Evolutionary conservation across 495 filamentous ascomycete genomes (phyloP).

Genomic region (Aspergillus sparsus): DNA sequence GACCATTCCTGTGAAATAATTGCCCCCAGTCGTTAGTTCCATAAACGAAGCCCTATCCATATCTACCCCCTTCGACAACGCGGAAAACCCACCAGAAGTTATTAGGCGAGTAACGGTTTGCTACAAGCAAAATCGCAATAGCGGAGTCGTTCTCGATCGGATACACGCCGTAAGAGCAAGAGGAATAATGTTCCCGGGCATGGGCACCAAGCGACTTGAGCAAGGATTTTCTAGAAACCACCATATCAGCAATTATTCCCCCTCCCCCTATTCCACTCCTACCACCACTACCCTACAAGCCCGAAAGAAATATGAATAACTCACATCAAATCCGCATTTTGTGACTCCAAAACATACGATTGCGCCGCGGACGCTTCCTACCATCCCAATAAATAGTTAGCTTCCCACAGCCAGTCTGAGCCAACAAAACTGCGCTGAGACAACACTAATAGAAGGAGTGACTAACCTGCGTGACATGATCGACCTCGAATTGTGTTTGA

Average conservation of each 20-base stretch:
- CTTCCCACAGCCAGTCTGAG: background rate
- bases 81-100: conserved; percentile 80
- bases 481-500: conserved; percentile 80
- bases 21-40: background rate
- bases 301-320: conserved; percentile 8
- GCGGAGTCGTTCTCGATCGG: conserved; percentile 71
- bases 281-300: too few relatives aligned
- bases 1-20: conserved; percentile 70
- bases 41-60: background rate
- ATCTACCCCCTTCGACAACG: background rate
- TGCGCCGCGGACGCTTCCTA: conserved; percentile 84
- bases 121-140: conserved; percentile 79
- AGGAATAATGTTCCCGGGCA: conserved; percentile 86
- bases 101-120: conserved; percentile 94
- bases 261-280: too few relatives aligned
- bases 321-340: conserved; percentile 78
- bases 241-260: conserved; percentile 14
- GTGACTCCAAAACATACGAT: conserved; percentile 77
- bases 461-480: conserved; percentile 77
- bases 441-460: background rate
- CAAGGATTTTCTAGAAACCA: conserved; percentile 57
- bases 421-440: background rate
- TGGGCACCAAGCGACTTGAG: conserved; percentile 76
- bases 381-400: conserved; percentile 1
- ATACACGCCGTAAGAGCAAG: conserved; percentile 76